Percentiles rank a stretch among this genome's conserved stretches.
Evolutionary conservation across 139 green algal genomes (phyloP).

Genomic region (Coccomyxa sp.): DNA sequence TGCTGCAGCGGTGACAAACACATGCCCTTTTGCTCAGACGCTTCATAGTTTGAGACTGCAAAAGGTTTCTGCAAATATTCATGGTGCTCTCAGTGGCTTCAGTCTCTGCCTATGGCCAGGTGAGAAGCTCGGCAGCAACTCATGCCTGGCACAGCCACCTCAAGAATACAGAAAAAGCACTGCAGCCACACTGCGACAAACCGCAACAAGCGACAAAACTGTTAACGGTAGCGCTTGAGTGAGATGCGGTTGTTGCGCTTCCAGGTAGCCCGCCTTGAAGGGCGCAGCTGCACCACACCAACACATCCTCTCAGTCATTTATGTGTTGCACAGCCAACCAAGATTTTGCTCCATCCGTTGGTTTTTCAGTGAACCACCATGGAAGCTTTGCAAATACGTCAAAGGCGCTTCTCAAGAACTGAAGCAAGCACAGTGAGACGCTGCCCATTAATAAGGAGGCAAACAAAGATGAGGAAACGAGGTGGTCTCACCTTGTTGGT

Average conservation of each 20-base stretch:
- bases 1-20: too few relatives aligned
- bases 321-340: not conserved
- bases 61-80: too few relatives aligned
- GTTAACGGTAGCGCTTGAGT: constrained; percentile 90
- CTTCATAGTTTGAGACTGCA: too few relatives aligned
- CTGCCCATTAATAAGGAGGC: constrained; percentile 4
- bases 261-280: constrained; percentile 81
- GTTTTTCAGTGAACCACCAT: not conserved
- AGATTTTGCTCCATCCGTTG: not conserved
- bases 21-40: too few relatives aligned
- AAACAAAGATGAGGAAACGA: not conserved
- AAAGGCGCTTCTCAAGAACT: not conserved
- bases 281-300: constrained; percentile 43
- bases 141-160: too few relatives aligned
- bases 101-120: too few relatives aligned
- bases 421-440: not conserved
- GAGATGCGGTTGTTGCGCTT: constrained; percentile 86
- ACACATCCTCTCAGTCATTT: not conserved
- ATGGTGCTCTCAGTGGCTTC: too few relatives aligned
- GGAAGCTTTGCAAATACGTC: not conserved
- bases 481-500: constrained; percentile 63
- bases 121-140: too few relatives aligned
- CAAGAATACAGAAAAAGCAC: too few relatives aligned
- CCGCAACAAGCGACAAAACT: too few relatives aligned
- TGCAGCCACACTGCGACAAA: too few relatives aligned